These are phyloP conservation scores for Durio zibethinus DNA, from an alignment of 345 rosid species.

Conservation along the genomic window DNA sequence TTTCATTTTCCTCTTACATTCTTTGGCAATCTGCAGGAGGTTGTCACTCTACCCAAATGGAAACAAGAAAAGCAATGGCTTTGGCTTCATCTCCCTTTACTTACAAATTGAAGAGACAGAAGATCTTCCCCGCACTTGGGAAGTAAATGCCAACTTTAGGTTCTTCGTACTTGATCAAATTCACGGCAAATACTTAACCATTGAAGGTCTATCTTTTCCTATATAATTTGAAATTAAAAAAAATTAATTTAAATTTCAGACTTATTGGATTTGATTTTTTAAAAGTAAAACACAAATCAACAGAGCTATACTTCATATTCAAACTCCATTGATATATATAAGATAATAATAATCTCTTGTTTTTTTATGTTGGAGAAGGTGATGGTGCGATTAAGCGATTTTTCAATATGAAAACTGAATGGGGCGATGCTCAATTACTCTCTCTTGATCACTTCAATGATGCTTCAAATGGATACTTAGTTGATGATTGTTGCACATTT, in stretches of 20 bases:
- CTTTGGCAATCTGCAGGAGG: constrained; percentile 20
- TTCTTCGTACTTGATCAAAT: not conserved
- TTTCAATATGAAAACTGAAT: not conserved
- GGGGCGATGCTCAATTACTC: not conserved
- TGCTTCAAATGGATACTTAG: constrained; percentile 1
- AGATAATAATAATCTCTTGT: too few relatives aligned
- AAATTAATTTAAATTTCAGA: too few relatives aligned
- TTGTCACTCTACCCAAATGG: constrained; percentile 36
- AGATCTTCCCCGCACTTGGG: not conserved
- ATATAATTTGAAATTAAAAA: too few relatives aligned
- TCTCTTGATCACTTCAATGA: not conserved
- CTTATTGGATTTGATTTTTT: too few relatives aligned
- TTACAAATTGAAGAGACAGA: constrained; percentile 23
- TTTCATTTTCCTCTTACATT: too few relatives aligned
- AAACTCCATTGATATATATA: too few relatives aligned
- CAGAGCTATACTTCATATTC: too few relatives aligned
- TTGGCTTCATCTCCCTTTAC: constrained; percentile 31
- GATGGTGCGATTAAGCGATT: not conserved
- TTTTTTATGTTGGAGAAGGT: not conserved
- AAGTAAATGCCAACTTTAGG: constrained; percentile 3
- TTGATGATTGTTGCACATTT: constrained; percentile 1
- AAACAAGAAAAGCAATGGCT: constrained; percentile 22
- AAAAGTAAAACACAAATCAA: too few relatives aligned
- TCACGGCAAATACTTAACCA: not conserved
- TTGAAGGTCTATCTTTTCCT: not conserved